These are phyloP conservation scores for Penstemon newberryi DNA, from an alignment of 257 asterid genomes.

Conservation along the genomic window DNA sequence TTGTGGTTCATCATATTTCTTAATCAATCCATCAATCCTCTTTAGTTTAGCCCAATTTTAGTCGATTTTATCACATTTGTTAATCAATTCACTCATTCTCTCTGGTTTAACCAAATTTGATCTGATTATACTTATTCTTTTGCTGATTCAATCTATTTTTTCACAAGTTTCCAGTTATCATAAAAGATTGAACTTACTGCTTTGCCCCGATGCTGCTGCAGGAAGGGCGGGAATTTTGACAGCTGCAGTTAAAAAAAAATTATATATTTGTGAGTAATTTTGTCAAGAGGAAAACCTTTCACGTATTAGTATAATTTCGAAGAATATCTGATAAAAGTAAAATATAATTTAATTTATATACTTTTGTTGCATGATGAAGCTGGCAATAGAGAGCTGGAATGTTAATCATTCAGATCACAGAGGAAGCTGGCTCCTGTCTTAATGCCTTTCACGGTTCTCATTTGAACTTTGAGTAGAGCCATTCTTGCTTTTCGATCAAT, in stretches of 20 bases:
- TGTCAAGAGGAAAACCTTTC: background rate
- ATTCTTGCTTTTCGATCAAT: background rate
- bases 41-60: too few relatives aligned
- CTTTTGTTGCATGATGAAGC: constrained; percentile 90
- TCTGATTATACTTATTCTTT: too few relatives aligned
- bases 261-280: constrained; percentile 17
- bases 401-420: too few relatives aligned
- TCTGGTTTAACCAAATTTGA: too few relatives aligned
- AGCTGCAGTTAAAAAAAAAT: constrained; percentile 46
- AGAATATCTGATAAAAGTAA: background rate
- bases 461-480: constrained; percentile 28
- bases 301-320: background rate
- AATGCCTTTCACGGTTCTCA: constrained; percentile 38
- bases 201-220: constrained; percentile 93
- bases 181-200: constrained; percentile 48
- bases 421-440: too few relatives aligned
- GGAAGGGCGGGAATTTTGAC: constrained; percentile 95
- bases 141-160: too few relatives aligned
- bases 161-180: too few relatives aligned
- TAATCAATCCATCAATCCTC: too few relatives aligned
- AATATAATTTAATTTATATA: constrained; percentile 30
- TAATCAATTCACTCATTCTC: too few relatives aligned
- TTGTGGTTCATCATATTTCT: too few relatives aligned
- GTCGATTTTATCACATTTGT: too few relatives aligned
- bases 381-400: too few relatives aligned